These are phyloP conservation scores for Phytopythium cucurbitacearum DNA, from an alignment of 352 stramenopile species.

Conservation along the genomic window DNA sequence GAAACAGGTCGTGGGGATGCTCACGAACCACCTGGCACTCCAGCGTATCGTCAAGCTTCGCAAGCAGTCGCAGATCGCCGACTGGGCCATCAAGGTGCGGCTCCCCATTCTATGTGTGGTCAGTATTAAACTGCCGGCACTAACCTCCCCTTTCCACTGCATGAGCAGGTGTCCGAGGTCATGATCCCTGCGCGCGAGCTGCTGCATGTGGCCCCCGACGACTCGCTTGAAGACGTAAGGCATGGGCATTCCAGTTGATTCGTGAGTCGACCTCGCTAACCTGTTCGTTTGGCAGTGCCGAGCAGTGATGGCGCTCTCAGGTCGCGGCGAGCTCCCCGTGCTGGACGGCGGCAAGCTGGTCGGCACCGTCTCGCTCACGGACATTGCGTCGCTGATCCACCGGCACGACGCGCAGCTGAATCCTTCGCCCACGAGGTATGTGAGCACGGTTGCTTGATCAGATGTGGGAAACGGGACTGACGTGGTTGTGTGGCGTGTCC, in stretches of 20 bases:
- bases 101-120: background rate
- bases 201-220: slow-evolving; percentile 67
- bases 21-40: slow-evolving; percentile 74
- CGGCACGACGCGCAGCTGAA: slow-evolving; percentile 50
- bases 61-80: slow-evolving; percentile 22
- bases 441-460: background rate
- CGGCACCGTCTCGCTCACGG: slow-evolving; percentile 74
- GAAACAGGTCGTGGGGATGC: slow-evolving; percentile 68
- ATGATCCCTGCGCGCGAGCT: slow-evolving; percentile 68
- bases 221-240: slow-evolving; percentile 65
- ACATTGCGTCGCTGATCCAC: slow-evolving; percentile 73
- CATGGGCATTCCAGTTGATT: slow-evolving; percentile 4
- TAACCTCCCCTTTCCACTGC: background rate
- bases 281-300: slow-evolving; percentile 35
- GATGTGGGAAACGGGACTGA: background rate
- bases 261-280: background rate
- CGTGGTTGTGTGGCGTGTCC: slow-evolving; percentile 7
- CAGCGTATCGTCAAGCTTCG: slow-evolving; percentile 57
- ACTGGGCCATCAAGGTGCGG: slow-evolving; percentile 59
- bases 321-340: slow-evolving; percentile 61
- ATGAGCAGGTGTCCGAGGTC: slow-evolving; percentile 45
- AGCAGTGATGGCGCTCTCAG: slow-evolving; percentile 72
- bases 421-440: slow-evolving; percentile 42
- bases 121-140: no score
- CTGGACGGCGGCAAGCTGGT: slow-evolving; percentile 63